phyloP scores from a whole-genome alignment of 1,284 basidiomycete genomes.

The Fistulinella staudtii region DNA sequence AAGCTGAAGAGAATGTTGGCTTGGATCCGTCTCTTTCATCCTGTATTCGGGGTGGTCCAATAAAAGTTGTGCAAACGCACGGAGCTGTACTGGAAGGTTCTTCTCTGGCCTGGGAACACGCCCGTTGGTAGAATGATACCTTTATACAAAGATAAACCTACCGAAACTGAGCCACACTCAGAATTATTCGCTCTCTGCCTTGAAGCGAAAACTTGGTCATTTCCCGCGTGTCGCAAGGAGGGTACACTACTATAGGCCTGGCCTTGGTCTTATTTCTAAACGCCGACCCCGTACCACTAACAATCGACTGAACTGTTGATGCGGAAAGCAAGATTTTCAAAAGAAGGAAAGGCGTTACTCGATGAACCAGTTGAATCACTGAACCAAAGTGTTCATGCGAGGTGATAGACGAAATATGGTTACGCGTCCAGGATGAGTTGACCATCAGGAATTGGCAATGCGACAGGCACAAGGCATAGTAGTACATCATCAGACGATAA shows the following conservation, averaged over 20 bases:
- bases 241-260: slow-evolving; percentile 64
- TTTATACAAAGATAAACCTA: slow-evolving; percentile 32
- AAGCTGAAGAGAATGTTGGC: slow-evolving; percentile 43
- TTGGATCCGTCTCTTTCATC: slow-evolving; percentile 6
- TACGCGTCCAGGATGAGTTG: slow-evolving; percentile 94
- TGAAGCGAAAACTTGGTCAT: slow-evolving; percentile 65
- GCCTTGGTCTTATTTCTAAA: neutral
- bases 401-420: slow-evolving; percentile 76
- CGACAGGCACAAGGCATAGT: slow-evolving; percentile 76
- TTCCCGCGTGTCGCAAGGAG: slow-evolving; percentile 85
- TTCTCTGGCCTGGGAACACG: slow-evolving; percentile 82
- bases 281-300: slow-evolving; percentile 16
- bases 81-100: slow-evolving; percentile 82
- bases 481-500: slow-evolving; percentile 83
- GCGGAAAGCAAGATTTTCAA: slow-evolving; percentile 26
- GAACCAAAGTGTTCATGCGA: slow-evolving; percentile 43
- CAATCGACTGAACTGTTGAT: slow-evolving; percentile 19
- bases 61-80: slow-evolving; percentile 64
- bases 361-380: slow-evolving; percentile 22
- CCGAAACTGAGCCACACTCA: slow-evolving; percentile 93
- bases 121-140: neutral
- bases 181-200: slow-evolving; percentile 60
- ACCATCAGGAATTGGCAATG: slow-evolving; percentile 82
- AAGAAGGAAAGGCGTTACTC: slow-evolving; percentile 21
- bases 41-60: slow-evolving; percentile 56